phyloP scores from a whole-genome alignment of 78 protist species.

The Chrysochromulina parva region DNA sequence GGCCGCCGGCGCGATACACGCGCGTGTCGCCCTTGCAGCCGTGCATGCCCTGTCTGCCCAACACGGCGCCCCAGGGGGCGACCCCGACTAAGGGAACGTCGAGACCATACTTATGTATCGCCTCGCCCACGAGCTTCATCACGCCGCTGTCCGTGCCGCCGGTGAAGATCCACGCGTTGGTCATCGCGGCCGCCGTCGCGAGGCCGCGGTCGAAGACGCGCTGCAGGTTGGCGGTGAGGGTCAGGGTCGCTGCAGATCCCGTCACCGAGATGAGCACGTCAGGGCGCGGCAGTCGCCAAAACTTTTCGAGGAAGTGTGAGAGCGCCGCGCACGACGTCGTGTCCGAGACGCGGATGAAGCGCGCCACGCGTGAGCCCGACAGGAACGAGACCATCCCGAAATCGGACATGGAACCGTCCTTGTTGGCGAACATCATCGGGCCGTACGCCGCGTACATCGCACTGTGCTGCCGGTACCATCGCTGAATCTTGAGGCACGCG shows the following conservation, averaged over 20 bases:
- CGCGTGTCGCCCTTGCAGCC: neutral
- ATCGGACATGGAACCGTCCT: no score
- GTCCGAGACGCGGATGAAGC: no score
- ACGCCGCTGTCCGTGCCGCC: slow-evolving; percentile 13
- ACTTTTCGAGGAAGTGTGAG: no score
- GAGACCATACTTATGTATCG: neutral
- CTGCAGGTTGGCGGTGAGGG: neutral
- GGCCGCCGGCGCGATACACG: neutral
- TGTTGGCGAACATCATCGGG: no score
- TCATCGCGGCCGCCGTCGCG: neutral
- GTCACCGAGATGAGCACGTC: neutral
- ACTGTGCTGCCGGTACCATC: no score
- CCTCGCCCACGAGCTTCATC: neutral
- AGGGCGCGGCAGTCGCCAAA: neutral
- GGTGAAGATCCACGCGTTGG: neutral
- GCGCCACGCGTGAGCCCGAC: no score
- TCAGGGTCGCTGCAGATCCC: neutral
- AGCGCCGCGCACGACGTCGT: no score
- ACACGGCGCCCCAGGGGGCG: neutral
- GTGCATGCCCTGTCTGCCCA: neutral
- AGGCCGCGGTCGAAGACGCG: neutral
- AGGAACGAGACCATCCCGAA: no score
- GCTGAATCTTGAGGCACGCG: no score
- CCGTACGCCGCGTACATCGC: no score
- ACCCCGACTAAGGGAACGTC: neutral